Conservation (phyloP, 768 basidiomycete species). For the Leccinum pellstonianum region DNA sequence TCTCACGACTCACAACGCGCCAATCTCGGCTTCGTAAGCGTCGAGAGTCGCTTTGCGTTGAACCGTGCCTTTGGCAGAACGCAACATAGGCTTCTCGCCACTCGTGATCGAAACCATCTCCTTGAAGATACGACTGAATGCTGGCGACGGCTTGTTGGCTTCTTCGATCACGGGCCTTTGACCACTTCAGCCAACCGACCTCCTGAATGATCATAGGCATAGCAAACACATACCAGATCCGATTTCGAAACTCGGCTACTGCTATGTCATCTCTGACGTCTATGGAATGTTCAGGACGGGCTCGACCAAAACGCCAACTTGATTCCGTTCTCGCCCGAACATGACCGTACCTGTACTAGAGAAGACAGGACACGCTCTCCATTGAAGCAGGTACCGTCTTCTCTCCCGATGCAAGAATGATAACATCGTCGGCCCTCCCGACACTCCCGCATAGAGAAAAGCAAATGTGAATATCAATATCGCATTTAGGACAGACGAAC, state of each 20-base stretch:
- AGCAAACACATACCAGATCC: constrained; percentile 27
- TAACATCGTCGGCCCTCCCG: constrained; percentile 38
- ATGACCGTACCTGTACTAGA: constrained; percentile 25
- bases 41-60: constrained; percentile 39
- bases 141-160: constrained; percentile 41
- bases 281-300: constrained; percentile 15
- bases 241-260: constrained; percentile 30
- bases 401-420: constrained; percentile 26
- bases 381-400: constrained; percentile 26
- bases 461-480: neutral
- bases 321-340: constrained; percentile 34
- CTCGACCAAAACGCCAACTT: constrained; percentile 36
- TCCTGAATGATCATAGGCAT: neutral
- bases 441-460: constrained; percentile 2
- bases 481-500: no score
- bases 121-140: constrained; percentile 47
- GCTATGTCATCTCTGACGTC: constrained; percentile 25
- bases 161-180: constrained; percentile 42
- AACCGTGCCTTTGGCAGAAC: constrained; percentile 47
- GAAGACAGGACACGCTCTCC: constrained; percentile 30
- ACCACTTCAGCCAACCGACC: neutral
- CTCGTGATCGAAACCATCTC: constrained; percentile 51
- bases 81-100: constrained; percentile 41
- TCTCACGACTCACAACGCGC: constrained; percentile 37
- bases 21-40: constrained; percentile 46